Conservation (phyloP, 164 flowering plant species). For the Aristolochia contorta region DNA sequence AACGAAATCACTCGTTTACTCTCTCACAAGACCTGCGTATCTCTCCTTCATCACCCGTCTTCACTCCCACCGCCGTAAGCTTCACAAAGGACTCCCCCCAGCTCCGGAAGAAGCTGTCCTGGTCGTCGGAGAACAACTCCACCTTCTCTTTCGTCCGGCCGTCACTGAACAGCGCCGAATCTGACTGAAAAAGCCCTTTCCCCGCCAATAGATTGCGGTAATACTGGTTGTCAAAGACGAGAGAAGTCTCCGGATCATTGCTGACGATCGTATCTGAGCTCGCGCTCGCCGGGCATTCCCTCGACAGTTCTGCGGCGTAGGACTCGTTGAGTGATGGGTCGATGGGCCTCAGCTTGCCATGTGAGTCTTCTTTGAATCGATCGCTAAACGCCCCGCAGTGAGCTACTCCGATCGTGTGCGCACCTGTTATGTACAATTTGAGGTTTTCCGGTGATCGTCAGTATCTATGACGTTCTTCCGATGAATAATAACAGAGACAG, state of each 20-base stretch:
- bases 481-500: no score
- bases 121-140: constrained; percentile 34
- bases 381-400: constrained; percentile 73
- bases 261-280: constrained; percentile 28
- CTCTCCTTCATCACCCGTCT: constrained; percentile 56
- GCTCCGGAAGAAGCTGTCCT: constrained; percentile 36
- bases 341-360: constrained; percentile 36
- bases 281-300: constrained; percentile 41
- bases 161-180: constrained; percentile 47
- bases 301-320: constrained; percentile 42
- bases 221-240: constrained; percentile 57
- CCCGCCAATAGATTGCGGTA: constrained; percentile 39
- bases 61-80: constrained; percentile 50
- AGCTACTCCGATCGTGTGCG: constrained; percentile 71
- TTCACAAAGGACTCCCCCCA: constrained; percentile 62
- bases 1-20: constrained; percentile 19
- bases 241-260: constrained; percentile 53
- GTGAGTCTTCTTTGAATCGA: constrained; percentile 35
- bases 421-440: constrained; percentile 46
- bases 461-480: no score
- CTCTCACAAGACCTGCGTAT: constrained; percentile 38
- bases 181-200: constrained; percentile 65
- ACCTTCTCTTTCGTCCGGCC: constrained; percentile 37
- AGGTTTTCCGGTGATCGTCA: not conserved
- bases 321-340: constrained; percentile 44